phyloP scores from a whole-genome alignment of 306 rosid species.

The Trifolium subterraneum region DNA sequence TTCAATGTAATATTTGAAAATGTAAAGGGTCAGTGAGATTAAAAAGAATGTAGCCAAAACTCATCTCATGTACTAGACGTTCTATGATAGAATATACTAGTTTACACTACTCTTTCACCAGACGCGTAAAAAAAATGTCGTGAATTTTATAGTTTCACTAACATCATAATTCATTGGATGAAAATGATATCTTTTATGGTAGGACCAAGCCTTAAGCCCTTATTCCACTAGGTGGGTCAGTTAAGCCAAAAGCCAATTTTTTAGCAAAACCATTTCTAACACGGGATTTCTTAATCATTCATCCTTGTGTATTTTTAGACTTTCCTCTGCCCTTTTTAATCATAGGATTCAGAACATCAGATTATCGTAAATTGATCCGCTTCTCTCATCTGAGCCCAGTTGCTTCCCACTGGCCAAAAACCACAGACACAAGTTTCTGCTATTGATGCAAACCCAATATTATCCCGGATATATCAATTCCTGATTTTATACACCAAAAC shows the following conservation, averaged over 20 bases:
- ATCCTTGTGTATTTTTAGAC: background rate
- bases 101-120: slow-evolving; percentile 7
- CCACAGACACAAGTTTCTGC: background rate
- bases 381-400: background rate
- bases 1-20: background rate
- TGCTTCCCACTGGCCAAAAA: background rate
- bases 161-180: background rate
- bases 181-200: background rate
- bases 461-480: background rate
- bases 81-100: background rate
- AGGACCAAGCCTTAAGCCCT: background rate
- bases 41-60: slow-evolving; percentile 4
- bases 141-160: background rate
- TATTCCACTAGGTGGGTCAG: slow-evolving; percentile 1
- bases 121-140: background rate
- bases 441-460: background rate
- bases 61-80: background rate
- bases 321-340: background rate
- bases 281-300: background rate
- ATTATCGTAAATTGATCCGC: slow-evolving; percentile 5
- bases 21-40: background rate
- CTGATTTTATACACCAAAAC: background rate
- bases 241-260: slow-evolving; percentile 1
- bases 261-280: slow-evolving; percentile 13
- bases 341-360: background rate